Percentiles rank a stretch among this genome's conserved stretches.
Conservation (phyloP, 495 filamentous ascomycete genomes). For the Cercophora scortea region DNA sequence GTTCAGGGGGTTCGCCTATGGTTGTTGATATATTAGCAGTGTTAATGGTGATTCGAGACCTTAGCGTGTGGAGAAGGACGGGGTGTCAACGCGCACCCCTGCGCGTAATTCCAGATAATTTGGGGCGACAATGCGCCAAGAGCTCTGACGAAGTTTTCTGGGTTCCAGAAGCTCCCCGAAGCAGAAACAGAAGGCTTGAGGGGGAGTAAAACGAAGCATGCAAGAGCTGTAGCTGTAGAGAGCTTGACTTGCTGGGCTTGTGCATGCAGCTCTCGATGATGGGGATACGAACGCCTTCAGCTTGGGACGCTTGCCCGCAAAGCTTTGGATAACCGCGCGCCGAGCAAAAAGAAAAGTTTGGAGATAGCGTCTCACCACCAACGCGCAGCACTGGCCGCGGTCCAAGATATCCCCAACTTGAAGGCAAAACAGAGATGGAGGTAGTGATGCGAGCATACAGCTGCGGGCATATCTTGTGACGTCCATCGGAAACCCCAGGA, state of each 20-base stretch:
- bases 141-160: neutral
- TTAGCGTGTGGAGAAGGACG: constrained; percentile 9
- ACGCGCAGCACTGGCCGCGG: no score
- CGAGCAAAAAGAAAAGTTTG: no score
- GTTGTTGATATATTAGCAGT: constrained; percentile 39
- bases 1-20: constrained; percentile 86
- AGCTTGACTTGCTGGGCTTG: neutral
- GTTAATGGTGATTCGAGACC: constrained; percentile 20
- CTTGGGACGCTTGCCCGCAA: no score
- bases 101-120: constrained; percentile 13
- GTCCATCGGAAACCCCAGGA: no score
- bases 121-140: constrained; percentile 22
- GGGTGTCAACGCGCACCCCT: constrained; percentile 19
- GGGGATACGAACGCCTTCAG: no score
- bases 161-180: constrained; percentile 1
- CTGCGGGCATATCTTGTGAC: no score
- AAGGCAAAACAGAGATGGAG: no score
- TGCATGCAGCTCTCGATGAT: no score
- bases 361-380: no score
- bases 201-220: neutral
- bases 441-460: no score
- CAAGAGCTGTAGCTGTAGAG: neutral
- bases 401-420: no score
- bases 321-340: no score
- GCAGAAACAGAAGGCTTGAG: neutral